Conservation (phyloP, 176 grass and related monocot genomes). For the Carex cristatella region DNA sequence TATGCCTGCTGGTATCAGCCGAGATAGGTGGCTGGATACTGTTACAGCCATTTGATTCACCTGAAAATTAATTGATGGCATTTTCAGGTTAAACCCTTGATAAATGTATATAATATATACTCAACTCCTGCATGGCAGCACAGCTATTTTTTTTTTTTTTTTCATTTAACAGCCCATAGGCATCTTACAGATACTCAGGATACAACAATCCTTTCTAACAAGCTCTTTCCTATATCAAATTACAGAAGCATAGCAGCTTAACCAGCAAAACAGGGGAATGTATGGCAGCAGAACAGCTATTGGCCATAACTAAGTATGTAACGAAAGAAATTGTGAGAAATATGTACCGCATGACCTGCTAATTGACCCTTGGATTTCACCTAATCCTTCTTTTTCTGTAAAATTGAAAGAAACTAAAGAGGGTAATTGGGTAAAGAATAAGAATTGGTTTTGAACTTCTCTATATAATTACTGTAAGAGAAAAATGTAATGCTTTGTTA, state of each 20-base stretch:
- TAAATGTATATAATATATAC: not conserved
- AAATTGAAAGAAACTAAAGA: not conserved
- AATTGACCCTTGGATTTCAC: no score
- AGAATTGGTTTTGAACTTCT: no score
- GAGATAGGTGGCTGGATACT: not conserved
- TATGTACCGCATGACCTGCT: not conserved
- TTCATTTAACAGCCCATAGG: no score
- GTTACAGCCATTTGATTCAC: not conserved
- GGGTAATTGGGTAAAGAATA: not conserved
- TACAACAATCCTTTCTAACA: no score
- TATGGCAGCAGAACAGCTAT: no score
- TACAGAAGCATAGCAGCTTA: no score
- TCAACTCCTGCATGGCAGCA: not conserved
- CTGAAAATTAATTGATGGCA: not conserved
- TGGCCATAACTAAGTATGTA: no score
- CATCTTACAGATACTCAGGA: no score
- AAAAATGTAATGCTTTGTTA: not conserved
- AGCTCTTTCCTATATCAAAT: no score
- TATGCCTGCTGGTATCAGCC: not conserved
- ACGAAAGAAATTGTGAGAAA: not conserved
- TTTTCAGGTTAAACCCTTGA: not conserved
- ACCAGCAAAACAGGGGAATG: no score
- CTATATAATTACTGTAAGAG: no score
- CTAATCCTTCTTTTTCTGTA: not conserved
- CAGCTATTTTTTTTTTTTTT: no score